Conservation (phyloP, 2,329 filamentous ascomycete species). For the Botrytis elliptica region DNA sequence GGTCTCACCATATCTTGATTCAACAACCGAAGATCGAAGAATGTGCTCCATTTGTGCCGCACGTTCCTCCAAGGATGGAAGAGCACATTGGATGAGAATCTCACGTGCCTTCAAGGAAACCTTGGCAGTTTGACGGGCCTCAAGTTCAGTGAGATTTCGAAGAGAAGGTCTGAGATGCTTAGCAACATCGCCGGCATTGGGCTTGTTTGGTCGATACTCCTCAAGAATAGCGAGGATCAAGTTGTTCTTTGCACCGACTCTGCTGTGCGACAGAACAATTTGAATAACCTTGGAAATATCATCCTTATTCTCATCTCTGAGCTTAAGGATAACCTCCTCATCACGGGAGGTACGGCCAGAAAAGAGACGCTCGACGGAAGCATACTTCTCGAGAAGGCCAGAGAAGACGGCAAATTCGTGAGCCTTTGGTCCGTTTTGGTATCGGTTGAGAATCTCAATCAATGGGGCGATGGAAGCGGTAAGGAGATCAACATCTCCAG, state of each 20-base stretch:
- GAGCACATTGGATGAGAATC: slow-evolving; percentile 93
- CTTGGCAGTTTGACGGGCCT: slow-evolving; percentile 82
- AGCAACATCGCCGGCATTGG: slow-evolving; percentile 80
- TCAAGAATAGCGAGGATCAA: slow-evolving; percentile 88
- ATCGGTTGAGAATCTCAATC: slow-evolving; percentile 73
- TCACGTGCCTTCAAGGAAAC: slow-evolving; percentile 96
- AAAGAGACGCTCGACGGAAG: slow-evolving; percentile 81
- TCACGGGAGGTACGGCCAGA: slow-evolving; percentile 81
- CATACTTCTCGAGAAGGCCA: slow-evolving; percentile 77
- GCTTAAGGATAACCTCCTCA: slow-evolving; percentile 88
- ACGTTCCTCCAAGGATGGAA: slow-evolving; percentile 94
- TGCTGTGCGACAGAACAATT: slow-evolving; percentile 89
- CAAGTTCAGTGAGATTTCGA: slow-evolving; percentile 84
- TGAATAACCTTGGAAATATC: slow-evolving; percentile 82
- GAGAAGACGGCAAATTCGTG: slow-evolving; percentile 85
- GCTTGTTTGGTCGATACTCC: slow-evolving; percentile 92
- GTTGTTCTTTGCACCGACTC: slow-evolving; percentile 90
- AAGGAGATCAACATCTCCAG: slow-evolving; percentile 70
- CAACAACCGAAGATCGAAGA: slow-evolving; percentile 87
- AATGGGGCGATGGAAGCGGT: slow-evolving; percentile 73
- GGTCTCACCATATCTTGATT: slow-evolving; percentile 96
- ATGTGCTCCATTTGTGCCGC: slow-evolving; percentile 98
- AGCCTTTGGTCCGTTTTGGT: slow-evolving; percentile 82
- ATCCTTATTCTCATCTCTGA: slow-evolving; percentile 96
- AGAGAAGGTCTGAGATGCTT: slow-evolving; percentile 84